Evolutionary conservation across 352 stramenopile genomes (phyloP).

Genomic region (Phytophthora melonis): DNA sequence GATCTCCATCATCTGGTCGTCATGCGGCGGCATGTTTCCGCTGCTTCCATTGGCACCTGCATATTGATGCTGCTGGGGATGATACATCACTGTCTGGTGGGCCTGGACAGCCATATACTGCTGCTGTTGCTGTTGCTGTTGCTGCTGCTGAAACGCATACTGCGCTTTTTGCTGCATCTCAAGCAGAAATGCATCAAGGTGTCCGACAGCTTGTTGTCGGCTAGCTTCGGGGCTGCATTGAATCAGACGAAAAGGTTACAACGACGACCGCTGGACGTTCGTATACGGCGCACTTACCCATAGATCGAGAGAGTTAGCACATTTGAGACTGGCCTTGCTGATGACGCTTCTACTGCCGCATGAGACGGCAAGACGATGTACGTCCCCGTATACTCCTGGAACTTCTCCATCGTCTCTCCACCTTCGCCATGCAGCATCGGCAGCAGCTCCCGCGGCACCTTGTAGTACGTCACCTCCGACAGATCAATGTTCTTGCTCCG

Average conservation of each 20-base stretch:
- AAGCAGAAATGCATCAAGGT: slow-evolving; percentile 66
- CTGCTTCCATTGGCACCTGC: slow-evolving; percentile 15
- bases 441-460: slow-evolving; percentile 70
- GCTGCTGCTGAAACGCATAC: slow-evolving; percentile 45
- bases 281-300: slow-evolving; percentile 44
- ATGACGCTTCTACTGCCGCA: slow-evolving; percentile 24
- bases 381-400: slow-evolving; percentile 80
- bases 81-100: slow-evolving; percentile 35
- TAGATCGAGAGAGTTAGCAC: slow-evolving; percentile 78
- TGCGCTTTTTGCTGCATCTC: slow-evolving; percentile 71
- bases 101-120: slow-evolving; percentile 47
- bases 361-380: slow-evolving; percentile 77
- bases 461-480: slow-evolving; percentile 83
- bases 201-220: slow-evolving; percentile 62
- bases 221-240: slow-evolving; percentile 42
- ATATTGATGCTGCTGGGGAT: slow-evolving; percentile 38
- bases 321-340: slow-evolving; percentile 26
- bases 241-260: slow-evolving; percentile 9
- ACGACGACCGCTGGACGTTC: neutral
- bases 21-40: slow-evolving; percentile 24
- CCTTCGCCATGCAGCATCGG: slow-evolving; percentile 73
- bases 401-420: slow-evolving; percentile 76
- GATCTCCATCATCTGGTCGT: slow-evolving; percentile 74
- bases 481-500: slow-evolving; percentile 77
- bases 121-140: slow-evolving; percentile 47